Evolutionary conservation across 2,329 filamentous ascomycete genomes (phyloP), one percentile per base, ranked within the genome.

Genomic region (Claviceps fusiformis): DNA sequence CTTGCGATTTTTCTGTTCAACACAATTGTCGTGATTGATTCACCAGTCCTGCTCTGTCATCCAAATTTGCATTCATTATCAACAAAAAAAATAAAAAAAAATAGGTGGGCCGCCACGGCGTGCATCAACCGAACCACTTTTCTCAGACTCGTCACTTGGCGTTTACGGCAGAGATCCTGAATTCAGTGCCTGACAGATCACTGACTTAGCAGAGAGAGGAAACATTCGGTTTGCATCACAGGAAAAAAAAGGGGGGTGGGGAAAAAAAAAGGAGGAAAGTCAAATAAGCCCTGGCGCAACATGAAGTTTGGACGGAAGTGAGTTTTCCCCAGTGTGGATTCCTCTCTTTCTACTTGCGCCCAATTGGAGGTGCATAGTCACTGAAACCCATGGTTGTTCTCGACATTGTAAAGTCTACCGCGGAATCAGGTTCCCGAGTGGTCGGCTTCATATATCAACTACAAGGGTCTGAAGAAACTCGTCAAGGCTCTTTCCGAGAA

Each of bases 381-480:
- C 59, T 62, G 50, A 61, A 56, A 55, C 56, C 31, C 19, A 29
- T n/a, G 33, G 33, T 47, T 52, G 37, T 54, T 48, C 39, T 39
- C 54, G 15, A 29, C 43, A 13, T 33, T n/a, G 54, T 50, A 52
- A 55, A 85, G 82, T 66, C 77, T 95, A 55, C 81, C 87, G 19
- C 82, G 87, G 50, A 90, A 91, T 66, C 87, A 92, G 72, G 87
- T 93, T 65, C 89, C 88, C 50, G 88, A 92, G 72, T 95, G 89
- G 89, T 85, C 87, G 54, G 77, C 83, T 56, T 84, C 79, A 37
- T 95, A 95, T 68, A 91, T 93, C 74, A 83, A 93, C 73, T 95
- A 95, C 75, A 93, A 92, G 68, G 83, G 85, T 62, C 75, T 97
- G 64, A 98, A 98, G 78, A 95, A 93, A 75, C 81, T 96, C 60